phyloP scores from a whole-genome alignment of 257 asterid species.

The Solanum habrochaites region DNA sequence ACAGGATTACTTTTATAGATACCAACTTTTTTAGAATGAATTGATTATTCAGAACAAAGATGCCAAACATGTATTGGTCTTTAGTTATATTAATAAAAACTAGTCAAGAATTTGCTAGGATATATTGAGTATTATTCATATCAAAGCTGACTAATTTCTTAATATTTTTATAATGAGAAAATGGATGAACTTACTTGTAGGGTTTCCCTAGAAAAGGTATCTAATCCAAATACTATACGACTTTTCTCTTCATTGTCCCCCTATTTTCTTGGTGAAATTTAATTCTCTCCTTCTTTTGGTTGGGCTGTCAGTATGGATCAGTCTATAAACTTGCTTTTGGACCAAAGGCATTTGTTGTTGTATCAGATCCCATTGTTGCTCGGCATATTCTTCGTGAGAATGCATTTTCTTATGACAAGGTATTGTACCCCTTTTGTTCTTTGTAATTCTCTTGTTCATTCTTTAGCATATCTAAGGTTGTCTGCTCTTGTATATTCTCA shows the following conservation, averaged over 20 bases:
- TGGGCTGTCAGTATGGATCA: slow-evolving; percentile 68
- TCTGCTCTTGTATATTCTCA: not conserved
- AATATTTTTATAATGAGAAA: not conserved
- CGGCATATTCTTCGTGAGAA: slow-evolving; percentile 92
- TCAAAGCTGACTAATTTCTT: not conserved
- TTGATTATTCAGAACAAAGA: not conserved
- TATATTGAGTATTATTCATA: not conserved
- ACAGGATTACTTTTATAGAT: not conserved
- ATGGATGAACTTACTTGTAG: not conserved
- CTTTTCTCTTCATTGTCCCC: not conserved
- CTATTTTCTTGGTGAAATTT: not conserved
- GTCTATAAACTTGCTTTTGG: slow-evolving; percentile 97
- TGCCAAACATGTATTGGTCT: not conserved
- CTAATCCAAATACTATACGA: not conserved
- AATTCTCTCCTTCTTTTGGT: slow-evolving; percentile 12
- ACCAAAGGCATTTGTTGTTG: slow-evolving; percentile 91
- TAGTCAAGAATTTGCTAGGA: not conserved
- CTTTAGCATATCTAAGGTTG: not conserved
- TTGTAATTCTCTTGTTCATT: not conserved
- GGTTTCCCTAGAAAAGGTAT: not conserved
- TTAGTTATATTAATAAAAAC: not conserved
- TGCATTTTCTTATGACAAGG: slow-evolving; percentile 93
- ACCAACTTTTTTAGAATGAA: not conserved
- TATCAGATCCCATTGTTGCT: slow-evolving; percentile 91
- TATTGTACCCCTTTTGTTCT: slow-evolving; percentile 8